A percentile compares a stretch with the other conserved stretches of the same genome.
Evolutionary conservation across 2,329 filamentous ascomycete genomes (phyloP).

Genomic region (Cadophora sp.): DNA sequence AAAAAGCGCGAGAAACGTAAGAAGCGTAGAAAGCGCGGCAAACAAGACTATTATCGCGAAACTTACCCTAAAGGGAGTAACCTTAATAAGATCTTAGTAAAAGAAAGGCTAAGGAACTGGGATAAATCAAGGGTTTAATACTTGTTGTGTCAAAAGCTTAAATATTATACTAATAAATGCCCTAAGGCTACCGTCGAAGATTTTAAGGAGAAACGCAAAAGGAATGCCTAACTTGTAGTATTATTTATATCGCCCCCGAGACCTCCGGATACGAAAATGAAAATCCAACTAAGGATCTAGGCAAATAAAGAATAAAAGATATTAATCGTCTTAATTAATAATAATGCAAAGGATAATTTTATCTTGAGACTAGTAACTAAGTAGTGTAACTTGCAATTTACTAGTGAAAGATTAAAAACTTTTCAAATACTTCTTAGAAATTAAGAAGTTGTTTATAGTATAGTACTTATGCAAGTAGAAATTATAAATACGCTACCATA

Average conservation of each 20-base stretch:
- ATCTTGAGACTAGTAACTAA: background rate
- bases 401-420: background rate
- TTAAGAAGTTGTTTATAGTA: background rate
- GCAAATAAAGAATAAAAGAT: background rate
- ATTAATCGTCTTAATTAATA: background rate
- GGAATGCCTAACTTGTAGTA: background rate
- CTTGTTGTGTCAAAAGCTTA: background rate
- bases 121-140: background rate
- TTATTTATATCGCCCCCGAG: background rate
- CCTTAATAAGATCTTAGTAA: background rate
- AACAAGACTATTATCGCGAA: too few species aligned
- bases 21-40: too few species aligned
- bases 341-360: background rate
- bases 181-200: background rate
- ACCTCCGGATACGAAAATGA: background rate
- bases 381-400: background rate
- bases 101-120: background rate
- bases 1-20: too few species aligned
- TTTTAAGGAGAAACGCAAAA: background rate
- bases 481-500: background rate
- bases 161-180: background rate
- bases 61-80: background rate
- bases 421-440: background rate
- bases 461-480: background rate
- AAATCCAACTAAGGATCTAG: background rate